These are phyloP conservation scores for Ustanciosporium gigantosporum DNA, from an alignment of 1,284 basidiomycete genomes.

Conservation along the genomic window DNA sequence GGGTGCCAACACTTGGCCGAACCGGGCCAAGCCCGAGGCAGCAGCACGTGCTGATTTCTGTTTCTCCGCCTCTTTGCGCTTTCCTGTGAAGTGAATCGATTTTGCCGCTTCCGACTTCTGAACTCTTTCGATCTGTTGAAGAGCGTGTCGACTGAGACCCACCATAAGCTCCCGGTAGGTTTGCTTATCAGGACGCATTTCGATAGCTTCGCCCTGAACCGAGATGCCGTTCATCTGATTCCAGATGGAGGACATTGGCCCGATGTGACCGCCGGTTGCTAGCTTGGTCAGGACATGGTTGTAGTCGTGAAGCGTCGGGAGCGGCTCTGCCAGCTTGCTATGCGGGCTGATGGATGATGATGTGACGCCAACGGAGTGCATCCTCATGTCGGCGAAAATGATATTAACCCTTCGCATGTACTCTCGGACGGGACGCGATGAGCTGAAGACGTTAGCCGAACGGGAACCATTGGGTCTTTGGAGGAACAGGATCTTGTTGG, in stretches of 20 bases:
- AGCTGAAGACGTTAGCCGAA: constrained; percentile 22
- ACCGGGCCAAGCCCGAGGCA: constrained; percentile 18
- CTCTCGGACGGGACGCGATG: constrained; percentile 13
- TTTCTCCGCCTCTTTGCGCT: not conserved
- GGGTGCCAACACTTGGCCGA: constrained; percentile 28
- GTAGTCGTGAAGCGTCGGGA: constrained; percentile 40
- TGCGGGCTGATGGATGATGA: not conserved
- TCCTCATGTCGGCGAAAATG: constrained; percentile 43
- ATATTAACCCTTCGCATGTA: constrained; percentile 43
- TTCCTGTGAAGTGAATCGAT: not conserved
- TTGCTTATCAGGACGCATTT: constrained; percentile 22
- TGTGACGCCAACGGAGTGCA: not conserved
- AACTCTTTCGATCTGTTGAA: constrained; percentile 37
- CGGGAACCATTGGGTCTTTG: constrained; percentile 14
- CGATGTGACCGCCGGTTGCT: constrained; percentile 39
- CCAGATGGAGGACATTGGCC: constrained; percentile 47
- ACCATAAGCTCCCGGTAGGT: constrained; percentile 51
- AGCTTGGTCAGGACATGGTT: constrained; percentile 46
- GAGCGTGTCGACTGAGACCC: constrained; percentile 44
- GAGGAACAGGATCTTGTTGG: constrained; percentile 11
- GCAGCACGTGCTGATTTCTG: constrained; percentile 24
- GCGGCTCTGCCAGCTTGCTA: constrained; percentile 1
- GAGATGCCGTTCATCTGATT: constrained; percentile 29
- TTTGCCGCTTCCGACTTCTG: constrained; percentile 32
- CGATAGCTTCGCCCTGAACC: not conserved